phyloP scores from a whole-genome alignment of 1,284 basidiomycete species.

The Ganoderma sp. region DNA sequence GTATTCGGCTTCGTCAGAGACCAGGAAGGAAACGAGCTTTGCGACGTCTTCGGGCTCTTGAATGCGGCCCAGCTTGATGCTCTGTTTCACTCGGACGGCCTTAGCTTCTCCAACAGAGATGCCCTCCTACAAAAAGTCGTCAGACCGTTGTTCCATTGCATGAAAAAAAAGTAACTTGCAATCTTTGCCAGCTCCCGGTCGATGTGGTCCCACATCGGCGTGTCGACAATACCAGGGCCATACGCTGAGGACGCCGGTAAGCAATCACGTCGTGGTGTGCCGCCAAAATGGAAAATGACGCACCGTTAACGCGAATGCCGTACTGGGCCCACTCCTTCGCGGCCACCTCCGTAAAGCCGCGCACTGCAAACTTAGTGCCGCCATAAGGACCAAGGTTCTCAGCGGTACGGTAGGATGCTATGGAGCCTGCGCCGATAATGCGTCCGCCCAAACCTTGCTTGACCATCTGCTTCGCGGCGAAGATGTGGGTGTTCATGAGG shows the following conservation, averaged over 20 bases:
- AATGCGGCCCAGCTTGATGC: slow-evolving; percentile 42
- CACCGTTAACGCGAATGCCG: slow-evolving; percentile 43
- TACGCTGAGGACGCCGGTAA: slow-evolving; percentile 34
- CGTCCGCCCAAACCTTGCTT: slow-evolving; percentile 49
- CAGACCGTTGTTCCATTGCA: not conserved
- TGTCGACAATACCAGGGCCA: slow-evolving; percentile 45
- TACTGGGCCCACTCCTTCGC: slow-evolving; percentile 46
- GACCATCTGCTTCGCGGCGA: slow-evolving; percentile 51
- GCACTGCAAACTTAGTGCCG: slow-evolving; percentile 50
- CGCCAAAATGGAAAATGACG: not conserved
- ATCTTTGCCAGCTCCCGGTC: slow-evolving; percentile 42
- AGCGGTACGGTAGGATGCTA: slow-evolving; percentile 43
- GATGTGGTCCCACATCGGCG: slow-evolving; percentile 47
- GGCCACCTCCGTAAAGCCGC: slow-evolving; percentile 47
- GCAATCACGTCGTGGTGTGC: not conserved
- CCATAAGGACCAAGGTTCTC: slow-evolving; percentile 44
- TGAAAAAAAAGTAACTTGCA: slow-evolving; percentile 29
- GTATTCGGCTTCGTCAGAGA: slow-evolving; percentile 46
- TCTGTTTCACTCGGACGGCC: slow-evolving; percentile 40
- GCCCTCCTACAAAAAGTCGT: slow-evolving; percentile 32
- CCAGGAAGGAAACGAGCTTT: slow-evolving; percentile 51
- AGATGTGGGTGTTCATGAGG: slow-evolving; percentile 45
- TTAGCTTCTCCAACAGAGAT: slow-evolving; percentile 41
- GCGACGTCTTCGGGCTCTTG: slow-evolving; percentile 49
- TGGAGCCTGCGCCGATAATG: slow-evolving; percentile 47